Evolutionary conservation across 2,329 filamentous ascomycete genomes (phyloP).

Genomic region (Alternaria ethzedia): DNA sequence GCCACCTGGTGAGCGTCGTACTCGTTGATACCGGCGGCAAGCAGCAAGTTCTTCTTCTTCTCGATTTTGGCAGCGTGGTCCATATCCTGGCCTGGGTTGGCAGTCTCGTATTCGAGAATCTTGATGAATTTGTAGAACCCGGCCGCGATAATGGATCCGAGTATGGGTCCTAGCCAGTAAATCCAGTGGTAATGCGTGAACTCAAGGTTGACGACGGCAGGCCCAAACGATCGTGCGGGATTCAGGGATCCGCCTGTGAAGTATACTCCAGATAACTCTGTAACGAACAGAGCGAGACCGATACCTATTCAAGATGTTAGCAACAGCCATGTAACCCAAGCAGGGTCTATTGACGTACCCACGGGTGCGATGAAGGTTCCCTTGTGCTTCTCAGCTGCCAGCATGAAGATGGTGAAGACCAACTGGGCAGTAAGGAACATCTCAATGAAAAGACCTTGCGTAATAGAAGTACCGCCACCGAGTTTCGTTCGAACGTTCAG

Average conservation of each 20-base stretch:
- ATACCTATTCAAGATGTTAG: constrained; percentile 49
- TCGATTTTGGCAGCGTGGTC: constrained; percentile 18
- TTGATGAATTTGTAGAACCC: constrained; percentile 57
- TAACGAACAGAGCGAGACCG: constrained; percentile 70
- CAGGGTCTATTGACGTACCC: too few species aligned
- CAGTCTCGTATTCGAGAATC: constrained; percentile 40
- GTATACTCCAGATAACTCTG: constrained; percentile 43
- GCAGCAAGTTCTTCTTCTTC: constrained; percentile 16
- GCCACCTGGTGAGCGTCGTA: constrained; percentile 22
- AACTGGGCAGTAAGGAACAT: constrained; percentile 35
- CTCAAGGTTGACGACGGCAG: constrained; percentile 46
- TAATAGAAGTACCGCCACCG: constrained; percentile 16
- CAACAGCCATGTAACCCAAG: too few species aligned
- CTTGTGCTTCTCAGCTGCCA: constrained; percentile 68
- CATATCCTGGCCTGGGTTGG: constrained; percentile 39
- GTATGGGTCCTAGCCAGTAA: constrained; percentile 54
- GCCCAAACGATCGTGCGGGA: constrained; percentile 53
- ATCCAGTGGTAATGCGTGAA: constrained; percentile 45
- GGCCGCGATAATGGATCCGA: constrained; percentile 52
- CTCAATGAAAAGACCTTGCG: constrained; percentile 30
- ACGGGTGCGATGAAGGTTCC: constrained; percentile 62
- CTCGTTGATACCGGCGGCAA: constrained; percentile 26
- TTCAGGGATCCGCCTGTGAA: constrained; percentile 54
- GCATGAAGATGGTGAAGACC: constrained; percentile 56
- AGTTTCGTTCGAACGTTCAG: constrained; percentile 27